Percentiles rank a stretch among this genome's conserved stretches.
phyloP scores from a whole-genome alignment of 495 filamentous ascomycete genomes.

The Usnea hakonensis region DNA sequence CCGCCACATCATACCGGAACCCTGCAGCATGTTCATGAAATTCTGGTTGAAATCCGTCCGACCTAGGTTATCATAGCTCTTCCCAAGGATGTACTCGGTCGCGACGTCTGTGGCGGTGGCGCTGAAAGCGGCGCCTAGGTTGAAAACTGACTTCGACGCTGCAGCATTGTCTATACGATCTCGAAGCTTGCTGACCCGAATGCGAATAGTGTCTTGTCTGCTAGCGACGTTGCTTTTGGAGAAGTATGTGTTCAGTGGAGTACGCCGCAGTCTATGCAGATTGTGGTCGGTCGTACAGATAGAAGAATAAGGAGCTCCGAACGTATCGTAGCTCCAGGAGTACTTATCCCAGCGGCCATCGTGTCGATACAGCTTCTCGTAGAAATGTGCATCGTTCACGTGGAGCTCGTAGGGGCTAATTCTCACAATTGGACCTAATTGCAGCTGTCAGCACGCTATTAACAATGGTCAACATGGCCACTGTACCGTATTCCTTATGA shows the following conservation, averaged over 20 bases:
- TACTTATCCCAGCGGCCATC: constrained; percentile 32
- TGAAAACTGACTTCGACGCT: constrained; percentile 17
- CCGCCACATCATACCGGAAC: constrained; percentile 25
- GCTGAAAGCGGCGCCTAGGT: constrained; percentile 30
- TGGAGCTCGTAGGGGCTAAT: constrained; percentile 35
- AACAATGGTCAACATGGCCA: background rate
- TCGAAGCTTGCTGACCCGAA: constrained; percentile 26
- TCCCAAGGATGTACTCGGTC: constrained; percentile 27
- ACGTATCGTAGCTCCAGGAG: constrained; percentile 24
- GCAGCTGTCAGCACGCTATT: background rate
- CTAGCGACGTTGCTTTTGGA: constrained; percentile 36
- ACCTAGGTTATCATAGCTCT: constrained; percentile 26
- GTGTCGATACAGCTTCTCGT: constrained; percentile 31
- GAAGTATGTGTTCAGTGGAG: constrained; percentile 41
- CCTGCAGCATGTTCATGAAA: constrained; percentile 14
- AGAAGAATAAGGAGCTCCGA: constrained; percentile 26
- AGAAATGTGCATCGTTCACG: constrained; percentile 32
- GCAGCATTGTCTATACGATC: constrained; percentile 19
- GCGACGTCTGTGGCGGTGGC: constrained; percentile 18
- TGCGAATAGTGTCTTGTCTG: constrained; percentile 20
- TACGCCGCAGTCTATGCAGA: constrained; percentile 40
- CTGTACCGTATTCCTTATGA: constrained; percentile 42
- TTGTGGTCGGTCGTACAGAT: constrained; percentile 40
- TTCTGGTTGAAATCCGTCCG: constrained; percentile 24
- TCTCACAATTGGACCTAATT: constrained; percentile 34